These are phyloP conservation scores for Salix exigua DNA, from an alignment of 345 rosid genomes.

Conservation along the genomic window DNA sequence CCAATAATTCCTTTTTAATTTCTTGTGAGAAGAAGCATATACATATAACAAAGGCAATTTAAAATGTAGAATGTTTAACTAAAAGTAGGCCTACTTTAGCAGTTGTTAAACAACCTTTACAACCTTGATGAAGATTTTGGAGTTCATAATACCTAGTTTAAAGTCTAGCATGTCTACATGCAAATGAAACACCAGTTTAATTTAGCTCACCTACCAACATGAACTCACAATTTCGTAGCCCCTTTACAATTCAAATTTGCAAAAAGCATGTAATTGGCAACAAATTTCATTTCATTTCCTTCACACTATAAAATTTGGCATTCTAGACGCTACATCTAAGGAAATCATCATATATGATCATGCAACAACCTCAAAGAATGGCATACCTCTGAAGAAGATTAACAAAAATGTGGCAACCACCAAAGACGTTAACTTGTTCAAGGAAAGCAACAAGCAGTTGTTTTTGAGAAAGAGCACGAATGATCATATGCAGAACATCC, in stretches of 20 bases:
- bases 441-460: constrained; percentile 67
- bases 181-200: background rate
- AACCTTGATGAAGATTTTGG: background rate
- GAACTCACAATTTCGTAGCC: background rate
- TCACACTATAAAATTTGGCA: background rate
- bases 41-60: background rate
- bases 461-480: constrained; percentile 79
- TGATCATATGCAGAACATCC: constrained; percentile 87
- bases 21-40: background rate
- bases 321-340: background rate
- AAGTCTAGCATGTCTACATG: background rate
- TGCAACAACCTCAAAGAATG: background rate
- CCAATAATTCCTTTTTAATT: no score
- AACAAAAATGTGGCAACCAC: constrained; percentile 85
- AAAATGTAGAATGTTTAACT: background rate
- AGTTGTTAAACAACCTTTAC: background rate
- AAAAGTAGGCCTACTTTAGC: background rate
- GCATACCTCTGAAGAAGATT: constrained; percentile 83
- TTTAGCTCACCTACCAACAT: background rate
- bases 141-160: background rate
- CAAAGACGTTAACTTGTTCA: constrained; percentile 76
- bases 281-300: background rate
- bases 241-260: background rate
- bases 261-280: background rate
- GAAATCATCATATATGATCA: background rate